phyloP scores from a whole-genome alignment of 257 asterid genomes.

The Datura wrightii region DNA sequence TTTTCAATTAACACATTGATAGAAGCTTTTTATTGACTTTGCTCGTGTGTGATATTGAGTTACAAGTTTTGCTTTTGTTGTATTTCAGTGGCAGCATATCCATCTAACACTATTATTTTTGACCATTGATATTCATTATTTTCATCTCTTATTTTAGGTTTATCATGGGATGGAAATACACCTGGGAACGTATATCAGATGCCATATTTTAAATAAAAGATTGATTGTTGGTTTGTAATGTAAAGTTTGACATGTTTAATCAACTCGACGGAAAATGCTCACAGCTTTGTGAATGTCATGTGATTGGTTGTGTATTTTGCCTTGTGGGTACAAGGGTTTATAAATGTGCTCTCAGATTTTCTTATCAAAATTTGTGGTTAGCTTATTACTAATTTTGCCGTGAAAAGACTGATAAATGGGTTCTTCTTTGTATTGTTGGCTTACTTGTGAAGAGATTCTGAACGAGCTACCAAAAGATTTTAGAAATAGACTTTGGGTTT shows the following conservation, averaged over 20 bases:
- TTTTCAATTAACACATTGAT: background rate
- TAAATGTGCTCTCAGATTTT: background rate
- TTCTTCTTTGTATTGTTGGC: background rate
- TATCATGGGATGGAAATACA: background rate
- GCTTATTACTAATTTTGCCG: background rate
- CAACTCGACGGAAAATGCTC: slow-evolving; percentile 3
- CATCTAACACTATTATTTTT: background rate
- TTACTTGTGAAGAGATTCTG: background rate
- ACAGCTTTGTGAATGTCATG: background rate
- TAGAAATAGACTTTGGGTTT: no score
- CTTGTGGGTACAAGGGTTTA: background rate
- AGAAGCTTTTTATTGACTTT: background rate
- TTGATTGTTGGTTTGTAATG: slow-evolving; percentile 10
- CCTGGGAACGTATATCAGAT: background rate
- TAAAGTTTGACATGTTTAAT: slow-evolving; percentile 19
- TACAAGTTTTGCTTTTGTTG: background rate
- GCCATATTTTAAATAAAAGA: slow-evolving; percentile 14
- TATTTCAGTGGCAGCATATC: background rate
- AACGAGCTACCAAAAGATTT: background rate
- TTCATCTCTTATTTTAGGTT: background rate
- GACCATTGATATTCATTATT: background rate
- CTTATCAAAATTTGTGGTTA: background rate
- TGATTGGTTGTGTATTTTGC: slow-evolving; percentile 9
- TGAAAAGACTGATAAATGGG: no score
- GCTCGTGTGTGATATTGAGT: background rate